phyloP scores from a whole-genome alignment of 116 monocot genomes.

The Posidonia oceanica region DNA sequence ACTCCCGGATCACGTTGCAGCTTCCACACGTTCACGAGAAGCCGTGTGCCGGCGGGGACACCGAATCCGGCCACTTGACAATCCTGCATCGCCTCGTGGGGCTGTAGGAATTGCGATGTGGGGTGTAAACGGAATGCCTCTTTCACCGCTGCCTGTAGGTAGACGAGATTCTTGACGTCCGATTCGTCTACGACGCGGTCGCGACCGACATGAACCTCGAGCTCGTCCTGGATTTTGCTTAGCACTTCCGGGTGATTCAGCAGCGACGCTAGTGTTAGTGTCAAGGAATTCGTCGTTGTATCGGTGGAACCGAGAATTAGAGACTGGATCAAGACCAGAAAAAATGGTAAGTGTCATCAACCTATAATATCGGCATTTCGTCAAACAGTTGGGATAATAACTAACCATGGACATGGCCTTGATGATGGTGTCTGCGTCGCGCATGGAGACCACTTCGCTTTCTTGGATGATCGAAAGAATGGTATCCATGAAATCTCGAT shows the following conservation, averaged over 20 bases:
- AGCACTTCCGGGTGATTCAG: conserved; percentile 20
- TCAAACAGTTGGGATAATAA: background rate
- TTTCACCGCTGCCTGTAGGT: conserved; percentile 34
- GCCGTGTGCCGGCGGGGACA: conserved; percentile 17
- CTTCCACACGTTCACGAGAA: conserved; percentile 32
- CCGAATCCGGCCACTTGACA: conserved; percentile 23
- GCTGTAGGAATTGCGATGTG: conserved; percentile 14
- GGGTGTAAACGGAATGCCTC: conserved; percentile 35
- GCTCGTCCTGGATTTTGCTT: conserved; percentile 18
- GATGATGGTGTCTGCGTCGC: conserved; percentile 17
- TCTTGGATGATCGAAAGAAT: conserved; percentile 15
- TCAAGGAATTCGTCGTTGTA: conserved; percentile 20
- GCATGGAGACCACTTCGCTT: background rate
- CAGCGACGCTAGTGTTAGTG: conserved; percentile 23
- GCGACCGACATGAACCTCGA: conserved; percentile 21
- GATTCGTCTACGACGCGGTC: conserved; percentile 24
- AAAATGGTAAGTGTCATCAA: background rate
- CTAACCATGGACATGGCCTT: conserved; percentile 29
- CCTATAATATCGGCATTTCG: background rate
- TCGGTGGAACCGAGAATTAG: conserved; percentile 25
- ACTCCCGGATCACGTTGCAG: conserved; percentile 22
- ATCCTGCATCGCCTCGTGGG: conserved; percentile 22
- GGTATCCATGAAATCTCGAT: conserved; percentile 25
- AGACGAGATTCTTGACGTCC: conserved; percentile 31
- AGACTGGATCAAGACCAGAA: conserved; percentile 8